phyloP scores from a whole-genome alignment of 192 early-diverging fungal genomes.

The Gigaspora rosea region DNA sequence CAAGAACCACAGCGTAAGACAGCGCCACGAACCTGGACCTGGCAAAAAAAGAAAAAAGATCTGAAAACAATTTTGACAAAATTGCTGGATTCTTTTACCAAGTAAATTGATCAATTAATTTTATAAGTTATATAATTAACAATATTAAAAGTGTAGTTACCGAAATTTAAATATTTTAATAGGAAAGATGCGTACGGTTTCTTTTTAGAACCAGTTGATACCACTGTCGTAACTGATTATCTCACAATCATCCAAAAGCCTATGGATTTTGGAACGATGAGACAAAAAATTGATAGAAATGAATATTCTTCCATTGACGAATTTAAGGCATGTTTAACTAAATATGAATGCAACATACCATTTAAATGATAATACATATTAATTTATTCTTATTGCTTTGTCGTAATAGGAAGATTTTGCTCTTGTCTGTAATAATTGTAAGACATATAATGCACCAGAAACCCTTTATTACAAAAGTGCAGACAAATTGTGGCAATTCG shows the following conservation, averaged over 20 bases:
- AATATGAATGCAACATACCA: too few species aligned
- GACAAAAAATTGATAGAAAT: constrained; percentile 63
- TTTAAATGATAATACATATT: background rate
- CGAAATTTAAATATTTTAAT: background rate
- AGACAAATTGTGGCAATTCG: constrained; percentile 74
- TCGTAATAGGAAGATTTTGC: constrained; percentile 64
- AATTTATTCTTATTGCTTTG: background rate
- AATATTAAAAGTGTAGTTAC: background rate
- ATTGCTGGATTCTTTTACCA: constrained; percentile 14
- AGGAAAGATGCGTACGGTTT: constrained; percentile 85
- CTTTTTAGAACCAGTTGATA: constrained; percentile 86
- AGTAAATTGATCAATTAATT: constrained; percentile 1
- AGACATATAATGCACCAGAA: constrained; percentile 80
- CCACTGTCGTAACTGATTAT: constrained; percentile 76
- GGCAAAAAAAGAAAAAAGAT: constrained; percentile 23
- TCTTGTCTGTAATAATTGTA: constrained; percentile 78
- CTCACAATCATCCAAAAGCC: constrained; percentile 74
- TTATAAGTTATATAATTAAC: background rate
- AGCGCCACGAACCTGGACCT: background rate
- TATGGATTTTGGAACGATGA: constrained; percentile 94
- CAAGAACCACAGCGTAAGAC: background rate
- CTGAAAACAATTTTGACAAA: constrained; percentile 13
- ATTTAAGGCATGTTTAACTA: constrained; percentile 46
- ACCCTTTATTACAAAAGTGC: constrained; percentile 82
- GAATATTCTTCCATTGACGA: constrained; percentile 67